These are phyloP conservation scores for Verticillium nubilum DNA, from an alignment of 2,329 filamentous ascomycete genomes.

Conservation along the genomic window DNA sequence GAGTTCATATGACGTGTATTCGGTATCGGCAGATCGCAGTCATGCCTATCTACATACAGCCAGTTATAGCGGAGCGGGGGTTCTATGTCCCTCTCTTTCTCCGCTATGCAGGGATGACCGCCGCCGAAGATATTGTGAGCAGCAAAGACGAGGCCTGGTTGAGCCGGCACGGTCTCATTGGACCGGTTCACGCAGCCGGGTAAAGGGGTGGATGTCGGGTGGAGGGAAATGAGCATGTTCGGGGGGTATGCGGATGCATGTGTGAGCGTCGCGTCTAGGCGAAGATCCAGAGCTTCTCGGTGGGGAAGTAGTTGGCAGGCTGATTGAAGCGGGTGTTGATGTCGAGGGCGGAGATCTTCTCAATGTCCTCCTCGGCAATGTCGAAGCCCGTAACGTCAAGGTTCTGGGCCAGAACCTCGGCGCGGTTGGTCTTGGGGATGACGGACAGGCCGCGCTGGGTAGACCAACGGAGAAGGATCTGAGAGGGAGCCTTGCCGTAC, in stretches of 20 bases:
- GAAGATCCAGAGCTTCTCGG: constrained; percentile 53
- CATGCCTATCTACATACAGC: not conserved
- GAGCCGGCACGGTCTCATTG: not conserved
- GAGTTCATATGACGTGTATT: not conserved
- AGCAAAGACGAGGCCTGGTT: not conserved
- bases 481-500: constrained; percentile 67
- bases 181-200: not conserved
- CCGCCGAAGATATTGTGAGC: not conserved
- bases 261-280: constrained; percentile 30
- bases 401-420: constrained; percentile 54
- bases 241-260: not conserved
- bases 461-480: constrained; percentile 82
- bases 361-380: constrained; percentile 59
- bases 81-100: not conserved
- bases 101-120: not conserved
- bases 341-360: constrained; percentile 61
- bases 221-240: not conserved
- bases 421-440: constrained; percentile 69
- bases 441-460: constrained; percentile 77
- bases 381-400: constrained; percentile 63
- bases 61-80: not conserved
- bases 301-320: constrained; percentile 58
- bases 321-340: constrained; percentile 70
- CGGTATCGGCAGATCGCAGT: not conserved
- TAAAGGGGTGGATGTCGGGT: not conserved